Evolutionary conservation across 2,329 filamentous ascomycete genomes (phyloP), one percentile per base, ranked within the genome.

Genomic region (Monilinia aucupariae): DNA sequence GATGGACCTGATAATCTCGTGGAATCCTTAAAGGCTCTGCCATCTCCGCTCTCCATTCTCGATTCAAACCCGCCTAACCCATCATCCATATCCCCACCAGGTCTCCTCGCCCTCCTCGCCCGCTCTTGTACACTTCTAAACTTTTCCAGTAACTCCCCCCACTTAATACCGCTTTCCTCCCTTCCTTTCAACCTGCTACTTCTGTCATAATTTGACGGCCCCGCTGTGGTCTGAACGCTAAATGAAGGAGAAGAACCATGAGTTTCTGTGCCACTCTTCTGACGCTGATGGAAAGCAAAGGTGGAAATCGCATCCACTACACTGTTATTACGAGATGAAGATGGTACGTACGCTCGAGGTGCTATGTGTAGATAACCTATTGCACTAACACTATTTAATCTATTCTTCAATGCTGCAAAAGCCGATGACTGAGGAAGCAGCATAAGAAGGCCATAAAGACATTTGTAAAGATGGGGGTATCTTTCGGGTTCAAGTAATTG

Each of bases 401-500:
- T 87, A 74, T 99, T 99, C 75, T 97, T 97, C 63, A 99, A 81
- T 2, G 94, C 93, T 34, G 92, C 94, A 77, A 99, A 99, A 10
- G 94, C 96, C 34, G 92, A 96, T 20, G 93, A 97, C 77, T 99
- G 94, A 0, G 94, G 94, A n/a, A 99, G 83, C 22, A 99, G 87
- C 94, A 99, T 99, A 61, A 99, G 81, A 52, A 99, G 84, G 12
- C 94, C 94, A 72, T 97, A 99, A 55, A 99, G 85, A 76, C 94
- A 99, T 78, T 97, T 97, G 80, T 99, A 97, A 1, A 99, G 81
- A 74, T 96, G 91, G 2, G 94, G 94, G 69, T 93, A 93, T 74
- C 90, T 92, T 74, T 99, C 96, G 0, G 94, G 94, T 74, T 99
- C 94, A 10, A 99, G 84, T 12, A 99, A 83, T 74, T 99, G 94